Base-by-base conservation (phyloP, 768 basidiomycete genomes). In the Clathrus columnatus region DNA sequence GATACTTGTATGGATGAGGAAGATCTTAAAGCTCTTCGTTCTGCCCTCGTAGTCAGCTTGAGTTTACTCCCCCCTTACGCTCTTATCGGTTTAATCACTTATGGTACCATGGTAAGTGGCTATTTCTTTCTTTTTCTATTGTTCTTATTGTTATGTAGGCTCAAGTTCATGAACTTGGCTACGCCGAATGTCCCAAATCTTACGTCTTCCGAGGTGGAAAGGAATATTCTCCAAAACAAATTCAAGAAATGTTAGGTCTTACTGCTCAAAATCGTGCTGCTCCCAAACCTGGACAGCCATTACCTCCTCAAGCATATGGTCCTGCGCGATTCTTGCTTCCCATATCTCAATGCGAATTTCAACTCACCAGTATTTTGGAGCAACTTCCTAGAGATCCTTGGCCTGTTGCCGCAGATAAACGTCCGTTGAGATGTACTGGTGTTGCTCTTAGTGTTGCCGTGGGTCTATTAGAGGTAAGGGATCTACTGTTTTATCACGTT, bases 191-290 rank as follows among this genome's bases (percentile, higher is more conserved):
- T 72, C 90, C 82, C 72, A 98, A 98, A 69, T 96, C 94, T 3
- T 98, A 96, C 69, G 96, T 98, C 55, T 99, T 99, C 83, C 87
- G 95, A 24, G 96, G 96, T 44, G 89, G 86, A 11, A 99, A 98
- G 70, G 96, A 99, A 63, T 98, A 99, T 67, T 71, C 84, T 54
- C 84, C 90, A 41, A 98, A 98, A 73, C 92, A 96, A 61, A 97
- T 98, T 61, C 90, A 92, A 69, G 95, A 98, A 63, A 98, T 99
- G 94, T 87, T 98, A 42, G 91, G 88, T 23, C 79, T 97, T 44
- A 83, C 79, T 64, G 77, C 85, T 2, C 83, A 83, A 60, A 80
- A 82, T 60, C 85, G 89, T 21, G 89, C 87, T 18, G 88, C 89
- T 2, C 90, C 90, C 50, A 87, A 89, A 41, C 87, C 89, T 5